Base-by-base conservation (phyloP, 1,284 basidiomycete genomes). In the Baeospora myosura region DNA sequence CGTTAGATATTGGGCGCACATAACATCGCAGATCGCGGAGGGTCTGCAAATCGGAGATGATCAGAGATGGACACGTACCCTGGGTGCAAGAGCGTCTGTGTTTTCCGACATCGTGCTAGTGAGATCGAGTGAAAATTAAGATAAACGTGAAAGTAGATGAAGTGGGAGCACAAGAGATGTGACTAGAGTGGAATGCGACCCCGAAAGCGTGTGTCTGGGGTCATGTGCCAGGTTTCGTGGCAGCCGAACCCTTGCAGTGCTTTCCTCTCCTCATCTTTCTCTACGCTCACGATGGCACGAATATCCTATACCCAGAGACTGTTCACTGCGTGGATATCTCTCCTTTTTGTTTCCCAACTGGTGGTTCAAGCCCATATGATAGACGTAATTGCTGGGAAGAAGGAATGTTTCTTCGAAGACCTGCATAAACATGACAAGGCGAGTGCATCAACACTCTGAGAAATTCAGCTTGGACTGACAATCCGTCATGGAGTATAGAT, bases 341-440 rank as follows among this genome's bases (percentile, higher is more conserved):
- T 34, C 10, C 21, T 37, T 37, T 21, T 37, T 22, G 26, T 75
- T 16, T 48, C 72, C 38, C 68, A 73, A 4, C 48, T 59, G 30
- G 49, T 78, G 23, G 65, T 68, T 11, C 69, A 64, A 32, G 74
- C 78, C 1, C 82, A 88, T 61, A 72, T 84, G 60, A 78, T 88
- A 52, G 78, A 81, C 54, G 68, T 88, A 11, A 63, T 73, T 14
- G 85, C 93, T 17, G 82, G 83, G 26, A 78, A 78, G 56, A 93
- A 91, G 61, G 92, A 97, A 56, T 99, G 95, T 66, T 99, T 95
- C 74, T 98, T 96, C 60, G 96, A 99, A 68, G 91, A 95, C 62
- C 75, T 99, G 23, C 92, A 97, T 58, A 72, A 81, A 46, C 86
- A 94, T 60, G 95, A 99, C 78, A 88, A 92, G 74, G 93, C 91